phyloP scores from a whole-genome alignment of 768 basidiomycete genomes.

The Trametes gibbosa region DNA sequence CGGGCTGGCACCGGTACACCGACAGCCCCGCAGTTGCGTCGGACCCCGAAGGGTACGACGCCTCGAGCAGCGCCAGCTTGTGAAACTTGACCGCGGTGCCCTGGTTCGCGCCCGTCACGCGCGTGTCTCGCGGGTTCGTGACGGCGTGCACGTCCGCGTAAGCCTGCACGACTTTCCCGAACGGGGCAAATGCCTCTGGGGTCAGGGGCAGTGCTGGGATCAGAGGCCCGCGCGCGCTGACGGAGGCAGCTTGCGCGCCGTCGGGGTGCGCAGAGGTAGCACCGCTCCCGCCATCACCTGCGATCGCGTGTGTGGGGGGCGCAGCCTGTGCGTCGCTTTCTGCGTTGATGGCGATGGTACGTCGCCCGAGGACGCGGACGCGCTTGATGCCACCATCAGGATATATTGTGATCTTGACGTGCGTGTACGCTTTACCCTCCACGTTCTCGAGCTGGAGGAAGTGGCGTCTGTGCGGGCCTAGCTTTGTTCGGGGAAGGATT shows the following conservation, averaged over 20 bases:
- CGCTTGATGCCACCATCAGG: constrained; percentile 97
- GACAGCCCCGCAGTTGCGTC: constrained; percentile 70
- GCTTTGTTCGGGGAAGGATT: constrained; percentile 72
- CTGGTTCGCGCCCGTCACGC: constrained; percentile 80
- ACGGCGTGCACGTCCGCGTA: constrained; percentile 66
- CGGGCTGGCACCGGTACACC: constrained; percentile 77
- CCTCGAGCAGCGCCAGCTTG: constrained; percentile 71
- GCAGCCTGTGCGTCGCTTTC: constrained; percentile 10
- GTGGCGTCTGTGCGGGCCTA: constrained; percentile 89
- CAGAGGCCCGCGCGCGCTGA: constrained; percentile 2
- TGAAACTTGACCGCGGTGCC: constrained; percentile 94
- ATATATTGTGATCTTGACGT: constrained; percentile 84
- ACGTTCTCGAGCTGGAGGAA: constrained; percentile 80
- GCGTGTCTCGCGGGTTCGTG: constrained; percentile 57
- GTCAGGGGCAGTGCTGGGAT: constrained; percentile 72
- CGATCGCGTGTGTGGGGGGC: constrained; percentile 3
- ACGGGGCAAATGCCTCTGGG: constrained; percentile 81
- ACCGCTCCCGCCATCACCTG: constrained; percentile 12
- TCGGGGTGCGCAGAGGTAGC: neutral
- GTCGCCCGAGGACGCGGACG: constrained; percentile 74
- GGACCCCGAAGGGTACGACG: constrained; percentile 57
- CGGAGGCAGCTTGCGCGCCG: neutral
- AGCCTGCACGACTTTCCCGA: constrained; percentile 89
- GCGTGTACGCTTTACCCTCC: constrained; percentile 60
- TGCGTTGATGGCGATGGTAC: constrained; percentile 29